phyloP scores from a whole-genome alignment of 2,329 filamentous ascomycete genomes.

The Stemphylium lycopersici region DNA sequence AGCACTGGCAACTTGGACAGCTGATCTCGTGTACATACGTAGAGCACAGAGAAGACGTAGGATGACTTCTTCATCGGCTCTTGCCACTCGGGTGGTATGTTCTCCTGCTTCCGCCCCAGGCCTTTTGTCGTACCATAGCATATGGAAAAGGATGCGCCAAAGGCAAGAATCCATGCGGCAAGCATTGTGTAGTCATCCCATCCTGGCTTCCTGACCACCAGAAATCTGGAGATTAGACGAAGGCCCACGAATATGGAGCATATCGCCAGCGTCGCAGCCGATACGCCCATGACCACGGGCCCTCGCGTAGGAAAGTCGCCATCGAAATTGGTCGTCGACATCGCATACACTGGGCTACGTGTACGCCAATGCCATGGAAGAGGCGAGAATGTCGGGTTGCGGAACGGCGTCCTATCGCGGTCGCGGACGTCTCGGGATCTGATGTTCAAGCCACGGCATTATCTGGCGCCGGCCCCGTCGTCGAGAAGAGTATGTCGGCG shows the following conservation, averaged over 20 bases:
- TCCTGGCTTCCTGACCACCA: constrained; percentile 73
- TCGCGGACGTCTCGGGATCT: constrained; percentile 30
- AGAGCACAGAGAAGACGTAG: constrained; percentile 67
- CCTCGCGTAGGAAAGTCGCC: constrained; percentile 35
- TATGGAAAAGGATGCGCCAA: constrained; percentile 71
- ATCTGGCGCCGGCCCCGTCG: constrained; percentile 22
- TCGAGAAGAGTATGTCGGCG: constrained; percentile 2
- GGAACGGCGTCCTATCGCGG: constrained; percentile 26
- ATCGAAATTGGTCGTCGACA: constrained; percentile 28
- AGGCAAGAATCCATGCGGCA: constrained; percentile 75
- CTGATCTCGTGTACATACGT: constrained; percentile 50
- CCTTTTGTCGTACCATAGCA: constrained; percentile 68
- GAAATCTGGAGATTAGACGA: constrained; percentile 73
- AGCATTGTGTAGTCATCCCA: constrained; percentile 84
- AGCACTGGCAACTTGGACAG: constrained; percentile 13
- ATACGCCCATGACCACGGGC: constrained; percentile 68
- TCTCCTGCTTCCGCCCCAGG: constrained; percentile 68
- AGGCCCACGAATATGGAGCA: constrained; percentile 77
- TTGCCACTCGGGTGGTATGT: constrained; percentile 62
- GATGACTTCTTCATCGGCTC: constrained; percentile 61
- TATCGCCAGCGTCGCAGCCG: constrained; percentile 70
- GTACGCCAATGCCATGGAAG: constrained; percentile 14
- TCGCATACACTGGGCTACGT: constrained; percentile 25
- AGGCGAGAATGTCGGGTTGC: background rate
- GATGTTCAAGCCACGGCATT: constrained; percentile 29